Percentiles rank a stretch among this genome's conserved stretches.
These are phyloP conservation scores for Pythium sp. DNA, from an alignment of 352 stramenopile genomes.

Conservation along the genomic window DNA sequence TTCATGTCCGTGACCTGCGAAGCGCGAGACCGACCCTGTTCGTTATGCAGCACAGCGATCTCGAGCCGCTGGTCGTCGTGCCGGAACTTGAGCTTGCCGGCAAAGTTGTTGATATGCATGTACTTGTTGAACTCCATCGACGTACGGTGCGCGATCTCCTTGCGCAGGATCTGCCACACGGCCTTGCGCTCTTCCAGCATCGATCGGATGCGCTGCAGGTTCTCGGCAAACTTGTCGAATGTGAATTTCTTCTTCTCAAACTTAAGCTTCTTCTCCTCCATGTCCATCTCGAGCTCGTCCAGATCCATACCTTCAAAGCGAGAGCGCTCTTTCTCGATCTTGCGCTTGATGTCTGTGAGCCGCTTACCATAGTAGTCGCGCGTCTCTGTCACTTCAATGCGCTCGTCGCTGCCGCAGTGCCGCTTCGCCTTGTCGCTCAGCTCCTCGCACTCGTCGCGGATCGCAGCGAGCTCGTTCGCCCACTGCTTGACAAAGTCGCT, in stretches of 20 bases:
- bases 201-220: conserved; percentile 54
- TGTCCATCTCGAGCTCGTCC: conserved; percentile 65
- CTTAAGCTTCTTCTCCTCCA: conserved; percentile 73
- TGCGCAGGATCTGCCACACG: conserved; percentile 75
- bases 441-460: conserved; percentile 60
- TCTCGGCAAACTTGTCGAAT: conserved; percentile 58
- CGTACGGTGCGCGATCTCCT: conserved; percentile 74
- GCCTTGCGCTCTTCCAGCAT: conserved; percentile 79
- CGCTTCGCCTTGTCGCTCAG: conserved; percentile 52
- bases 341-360: conserved; percentile 72
- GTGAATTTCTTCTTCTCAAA: conserved; percentile 62
- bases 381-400: conserved; percentile 54
- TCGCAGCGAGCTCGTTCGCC: conserved; percentile 43
- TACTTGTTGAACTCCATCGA: conserved; percentile 83
- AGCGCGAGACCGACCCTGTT: conserved; percentile 55
- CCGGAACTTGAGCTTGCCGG: conserved; percentile 77
- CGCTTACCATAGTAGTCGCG: conserved; percentile 82
- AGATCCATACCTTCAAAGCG: conserved; percentile 85
- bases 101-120: conserved; percentile 85
- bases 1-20: conserved; percentile 95
- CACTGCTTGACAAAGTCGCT: conserved; percentile 50
- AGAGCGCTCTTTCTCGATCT: conserved; percentile 71
- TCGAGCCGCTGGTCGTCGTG: conserved; percentile 75
- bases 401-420: conserved; percentile 53
- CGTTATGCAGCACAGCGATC: conserved; percentile 80